Conservation (phyloP, 768 basidiomycete species). For the Rhodotorula sphaerocarpa region DNA sequence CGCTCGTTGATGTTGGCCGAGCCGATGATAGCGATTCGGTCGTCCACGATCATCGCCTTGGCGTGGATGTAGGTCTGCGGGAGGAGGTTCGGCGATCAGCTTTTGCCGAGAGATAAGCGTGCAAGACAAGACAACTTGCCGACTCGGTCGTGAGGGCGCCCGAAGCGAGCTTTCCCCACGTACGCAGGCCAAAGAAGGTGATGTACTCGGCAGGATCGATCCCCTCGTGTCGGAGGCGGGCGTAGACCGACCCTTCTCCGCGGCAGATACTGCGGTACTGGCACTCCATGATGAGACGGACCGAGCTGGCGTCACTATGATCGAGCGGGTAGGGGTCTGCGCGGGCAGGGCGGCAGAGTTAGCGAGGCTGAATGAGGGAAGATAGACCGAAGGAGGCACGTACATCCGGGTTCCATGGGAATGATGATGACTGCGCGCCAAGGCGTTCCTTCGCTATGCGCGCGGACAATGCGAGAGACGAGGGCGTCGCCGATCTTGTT, state of each 20-base stretch:
- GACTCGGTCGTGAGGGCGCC: constrained; percentile 78
- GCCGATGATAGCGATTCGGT: constrained; percentile 85
- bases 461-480: constrained; percentile 79
- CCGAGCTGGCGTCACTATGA: constrained; percentile 82
- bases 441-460: constrained; percentile 65
- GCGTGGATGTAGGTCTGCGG: constrained; percentile 38
- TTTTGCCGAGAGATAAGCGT: background rate
- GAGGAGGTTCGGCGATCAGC: too few relatives aligned
- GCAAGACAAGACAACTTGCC: constrained; percentile 42
- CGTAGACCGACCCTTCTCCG: constrained; percentile 86
- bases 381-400: constrained; percentile 47
- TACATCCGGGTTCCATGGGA: constrained; percentile 85
- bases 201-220: constrained; percentile 93
- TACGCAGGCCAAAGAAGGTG: constrained; percentile 77
- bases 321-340: constrained; percentile 57
- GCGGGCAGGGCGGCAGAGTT: background rate
- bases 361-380: too few relatives aligned
- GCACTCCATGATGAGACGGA: constrained; percentile 89
- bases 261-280: constrained; percentile 82
- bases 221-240: constrained; percentile 69
- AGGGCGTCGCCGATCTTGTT: constrained; percentile 92
- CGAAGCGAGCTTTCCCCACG: constrained; percentile 83
- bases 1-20: constrained; percentile 92
- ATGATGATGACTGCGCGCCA: constrained; percentile 93
- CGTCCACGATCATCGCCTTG: constrained; percentile 72